These are phyloP conservation scores for Pyrrhoderma noxium DNA, from an alignment of 1,284 basidiomycete genomes.

Conservation along the genomic window DNA sequence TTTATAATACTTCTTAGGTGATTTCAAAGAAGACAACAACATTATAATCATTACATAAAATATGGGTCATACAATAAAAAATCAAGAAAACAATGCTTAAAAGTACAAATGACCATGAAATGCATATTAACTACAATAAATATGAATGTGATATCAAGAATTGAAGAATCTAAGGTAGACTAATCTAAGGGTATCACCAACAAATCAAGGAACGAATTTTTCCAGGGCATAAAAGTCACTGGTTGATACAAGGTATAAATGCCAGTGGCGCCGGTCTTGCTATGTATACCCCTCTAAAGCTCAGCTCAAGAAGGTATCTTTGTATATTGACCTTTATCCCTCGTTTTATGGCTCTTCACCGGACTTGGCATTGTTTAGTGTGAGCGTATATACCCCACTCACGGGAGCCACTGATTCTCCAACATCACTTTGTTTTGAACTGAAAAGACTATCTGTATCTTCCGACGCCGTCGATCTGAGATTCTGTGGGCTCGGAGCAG, in stretches of 20 bases:
- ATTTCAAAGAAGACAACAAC: too few species aligned
- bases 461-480: neutral
- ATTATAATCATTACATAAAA: too few species aligned
- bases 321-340: neutral
- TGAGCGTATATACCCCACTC: slow-evolving; percentile 9
- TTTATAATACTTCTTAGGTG: too few species aligned
- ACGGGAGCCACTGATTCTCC: slow-evolving; percentile 10
- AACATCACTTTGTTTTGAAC: slow-evolving; percentile 8
- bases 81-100: too few species aligned
- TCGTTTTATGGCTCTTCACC: neutral
- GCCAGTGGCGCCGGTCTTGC: neutral
- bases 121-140: neutral
- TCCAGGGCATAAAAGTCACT: neutral
- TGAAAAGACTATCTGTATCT: slow-evolving; percentile 5
- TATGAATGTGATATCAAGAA: neutral
- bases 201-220: neutral
- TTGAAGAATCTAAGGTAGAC: too few species aligned
- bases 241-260: neutral
- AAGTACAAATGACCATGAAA: too few species aligned
- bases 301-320: too few species aligned
- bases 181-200: neutral
- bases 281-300: too few species aligned
- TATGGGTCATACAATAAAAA: too few species aligned
- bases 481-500: too few species aligned
- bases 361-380: neutral